A percentile compares a stretch with the other conserved stretches of the same genome.
Conservation (phyloP, 345 rosid species). For the Aquilaria yunnanensis region DNA sequence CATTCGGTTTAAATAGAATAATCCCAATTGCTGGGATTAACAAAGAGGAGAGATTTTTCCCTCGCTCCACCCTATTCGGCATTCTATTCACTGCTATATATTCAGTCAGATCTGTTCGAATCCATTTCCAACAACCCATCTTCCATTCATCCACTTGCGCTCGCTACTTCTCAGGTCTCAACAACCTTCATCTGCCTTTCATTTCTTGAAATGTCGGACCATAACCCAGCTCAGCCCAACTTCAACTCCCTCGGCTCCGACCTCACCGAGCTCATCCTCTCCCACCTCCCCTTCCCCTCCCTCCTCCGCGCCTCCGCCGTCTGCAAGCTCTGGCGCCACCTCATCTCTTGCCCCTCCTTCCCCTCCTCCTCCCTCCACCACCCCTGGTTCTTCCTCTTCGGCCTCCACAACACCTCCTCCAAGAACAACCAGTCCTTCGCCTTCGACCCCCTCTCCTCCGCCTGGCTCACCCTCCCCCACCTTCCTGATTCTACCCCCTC, state of each 20-base stretch:
- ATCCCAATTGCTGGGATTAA: too few relatives aligned
- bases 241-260: constrained; percentile 50
- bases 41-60: too few relatives aligned
- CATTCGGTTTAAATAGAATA: too few relatives aligned
- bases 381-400: constrained; percentile 92
- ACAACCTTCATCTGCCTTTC: background rate
- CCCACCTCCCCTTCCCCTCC: constrained; percentile 66
- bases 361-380: constrained; percentile 17
- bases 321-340: constrained; percentile 56
- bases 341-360: constrained; percentile 36
- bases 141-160: too few relatives aligned
- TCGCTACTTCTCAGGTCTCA: too few relatives aligned
- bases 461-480: constrained; percentile 69
- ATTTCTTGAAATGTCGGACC: constrained; percentile 23
- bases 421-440: constrained; percentile 79
- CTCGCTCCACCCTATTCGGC: too few relatives aligned
- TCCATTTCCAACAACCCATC: background rate
- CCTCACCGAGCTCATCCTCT: constrained; percentile 51
- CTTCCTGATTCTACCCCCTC: constrained; percentile 27
- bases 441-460: constrained; percentile 59
- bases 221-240: constrained; percentile 20
- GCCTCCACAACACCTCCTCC: constrained; percentile 79
- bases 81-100: too few relatives aligned
- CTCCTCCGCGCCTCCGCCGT: constrained; percentile 72
- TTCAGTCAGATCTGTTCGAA: too few relatives aligned